Evolutionary conservation across 495 filamentous ascomycete genomes (phyloP).

Genomic region (Penicillium paxilli): DNA sequence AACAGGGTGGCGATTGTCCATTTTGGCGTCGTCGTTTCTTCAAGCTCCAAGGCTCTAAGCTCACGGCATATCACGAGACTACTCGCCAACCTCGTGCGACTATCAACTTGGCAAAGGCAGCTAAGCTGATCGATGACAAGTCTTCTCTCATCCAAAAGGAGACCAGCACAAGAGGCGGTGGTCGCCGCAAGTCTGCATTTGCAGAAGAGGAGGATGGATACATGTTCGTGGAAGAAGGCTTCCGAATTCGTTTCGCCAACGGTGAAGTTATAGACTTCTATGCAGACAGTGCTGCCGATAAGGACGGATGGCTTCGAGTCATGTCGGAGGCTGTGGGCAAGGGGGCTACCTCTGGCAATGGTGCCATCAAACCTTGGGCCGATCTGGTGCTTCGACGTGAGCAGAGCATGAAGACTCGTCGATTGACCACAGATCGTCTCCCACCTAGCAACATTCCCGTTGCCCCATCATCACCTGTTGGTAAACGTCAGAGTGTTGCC

Average conservation of each 20-base stretch:
- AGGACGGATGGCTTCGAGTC: conserved; percentile 92
- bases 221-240: conserved; percentile 99
- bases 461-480: conserved; percentile 20
- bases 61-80: conserved; percentile 94
- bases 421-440: conserved; percentile 31
- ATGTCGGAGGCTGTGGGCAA: conserved; percentile 83
- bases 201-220: conserved; percentile 98
- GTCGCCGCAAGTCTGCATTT: conserved; percentile 88
- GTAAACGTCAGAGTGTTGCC: conserved; percentile 24
- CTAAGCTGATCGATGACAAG: conserved; percentile 90
- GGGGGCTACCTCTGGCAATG: conserved; percentile 44
- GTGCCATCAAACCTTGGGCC: conserved; percentile 67
- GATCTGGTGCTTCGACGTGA: conserved; percentile 70
- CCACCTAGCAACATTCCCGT: conserved; percentile 13
- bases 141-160: conserved; percentile 79
- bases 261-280: conserved; percentile 99
- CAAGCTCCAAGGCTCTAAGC: conserved; percentile 84
- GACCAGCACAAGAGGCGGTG: conserved; percentile 69
- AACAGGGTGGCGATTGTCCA: conserved; percentile 98
- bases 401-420: conserved; percentile 34
- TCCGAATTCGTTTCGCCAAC: conserved; percentile 96
- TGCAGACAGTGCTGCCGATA: conserved; percentile 79
- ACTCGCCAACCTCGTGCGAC: conserved; percentile 94
- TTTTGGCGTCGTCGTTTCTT: conserved; percentile 98
- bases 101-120: conserved; percentile 93